Percentiles rank a stretch among this genome's conserved stretches.
These are phyloP conservation scores for Phytophthora citricola DNA, from an alignment of 352 stramenopile genomes.

Conservation along the genomic window DNA sequence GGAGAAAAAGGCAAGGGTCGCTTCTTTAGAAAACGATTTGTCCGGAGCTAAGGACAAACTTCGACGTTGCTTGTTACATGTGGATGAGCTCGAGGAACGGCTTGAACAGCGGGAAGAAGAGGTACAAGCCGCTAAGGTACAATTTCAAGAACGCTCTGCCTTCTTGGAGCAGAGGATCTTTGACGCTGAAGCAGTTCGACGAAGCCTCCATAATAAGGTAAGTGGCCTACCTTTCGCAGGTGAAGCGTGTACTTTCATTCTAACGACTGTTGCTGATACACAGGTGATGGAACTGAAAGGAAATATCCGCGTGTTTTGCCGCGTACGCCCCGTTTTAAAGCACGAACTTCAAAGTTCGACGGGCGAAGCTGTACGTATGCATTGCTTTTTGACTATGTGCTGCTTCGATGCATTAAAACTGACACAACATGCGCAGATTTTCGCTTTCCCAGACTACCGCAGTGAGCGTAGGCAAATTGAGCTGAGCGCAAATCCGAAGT, in stretches of 20 bases:
- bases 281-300: slow-evolving; percentile 96
- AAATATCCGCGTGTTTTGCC: slow-evolving; percentile 97
- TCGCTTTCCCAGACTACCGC: slow-evolving; percentile 75
- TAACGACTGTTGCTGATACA: slow-evolving; percentile 7
- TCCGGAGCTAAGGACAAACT: slow-evolving; percentile 43
- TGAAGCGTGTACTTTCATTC: not conserved
- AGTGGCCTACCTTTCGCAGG: not conserved
- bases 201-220: slow-evolving; percentile 89
- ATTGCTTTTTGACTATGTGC: slow-evolving; percentile 2
- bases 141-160: slow-evolving; percentile 43
- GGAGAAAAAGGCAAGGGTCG: slow-evolving; percentile 52
- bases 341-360: slow-evolving; percentile 56
- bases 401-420: not conserved
- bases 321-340: slow-evolving; percentile 89
- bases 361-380: slow-evolving; percentile 51
- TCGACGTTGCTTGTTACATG: slow-evolving; percentile 31
- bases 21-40: slow-evolving; percentile 44
- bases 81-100: slow-evolving; percentile 46
- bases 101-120: slow-evolving; percentile 40
- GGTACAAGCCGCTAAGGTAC: slow-evolving; percentile 26
- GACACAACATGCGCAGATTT: slow-evolving; percentile 51
- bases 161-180: slow-evolving; percentile 61
- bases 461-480: slow-evolving; percentile 78
- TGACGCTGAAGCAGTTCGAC: slow-evolving; percentile 71
- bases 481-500: slow-evolving; percentile 62